phyloP scores from a whole-genome alignment of 129 eudicot genomes.

The Erigeron canadensis region DNA sequence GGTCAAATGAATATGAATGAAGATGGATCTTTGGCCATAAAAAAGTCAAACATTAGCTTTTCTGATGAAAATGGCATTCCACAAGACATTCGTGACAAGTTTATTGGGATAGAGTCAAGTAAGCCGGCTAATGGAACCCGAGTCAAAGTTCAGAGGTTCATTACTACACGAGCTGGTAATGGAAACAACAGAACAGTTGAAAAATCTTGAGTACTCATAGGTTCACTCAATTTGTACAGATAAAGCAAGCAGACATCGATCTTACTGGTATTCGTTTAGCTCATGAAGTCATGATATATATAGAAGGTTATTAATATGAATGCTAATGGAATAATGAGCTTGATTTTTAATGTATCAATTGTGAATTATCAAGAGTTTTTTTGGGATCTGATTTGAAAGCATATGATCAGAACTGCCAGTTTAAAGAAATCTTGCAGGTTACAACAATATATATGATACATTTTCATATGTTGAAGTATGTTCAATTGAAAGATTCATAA shows the following conservation, averaged over 20 bases:
- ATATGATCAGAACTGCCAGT: background rate
- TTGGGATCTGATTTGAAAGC: background rate
- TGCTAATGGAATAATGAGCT: slow-evolving; percentile 7
- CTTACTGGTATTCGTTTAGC: slow-evolving; percentile 20
- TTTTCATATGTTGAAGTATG: slow-evolving; percentile 2
- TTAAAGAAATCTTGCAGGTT: background rate
- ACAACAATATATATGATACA: background rate
- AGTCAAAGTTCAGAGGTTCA: background rate
- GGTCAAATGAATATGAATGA: background rate
- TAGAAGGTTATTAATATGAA: slow-evolving; percentile 15
- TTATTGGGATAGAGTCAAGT: slow-evolving; percentile 23
- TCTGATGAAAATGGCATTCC: slow-evolving; percentile 37
- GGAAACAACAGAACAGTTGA: background rate
- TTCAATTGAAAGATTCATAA: background rate
- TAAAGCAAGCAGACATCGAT: slow-evolving; percentile 21
- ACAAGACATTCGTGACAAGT: slow-evolving; percentile 31
- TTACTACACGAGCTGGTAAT: slow-evolving; percentile 11
- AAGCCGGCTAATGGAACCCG: slow-evolving; percentile 5
- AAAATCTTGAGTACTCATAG: slow-evolving; percentile 21
- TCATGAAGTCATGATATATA: background rate
- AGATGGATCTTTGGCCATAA: slow-evolving; percentile 8
- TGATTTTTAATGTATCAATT: background rate
- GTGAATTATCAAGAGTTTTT: slow-evolving; percentile 11
- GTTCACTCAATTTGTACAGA: slow-evolving; percentile 21
- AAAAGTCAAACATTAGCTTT: slow-evolving; percentile 31